Evolutionary conservation across 768 basidiomycete genomes (phyloP).

Genomic region (Suillus cothurnatus): DNA sequence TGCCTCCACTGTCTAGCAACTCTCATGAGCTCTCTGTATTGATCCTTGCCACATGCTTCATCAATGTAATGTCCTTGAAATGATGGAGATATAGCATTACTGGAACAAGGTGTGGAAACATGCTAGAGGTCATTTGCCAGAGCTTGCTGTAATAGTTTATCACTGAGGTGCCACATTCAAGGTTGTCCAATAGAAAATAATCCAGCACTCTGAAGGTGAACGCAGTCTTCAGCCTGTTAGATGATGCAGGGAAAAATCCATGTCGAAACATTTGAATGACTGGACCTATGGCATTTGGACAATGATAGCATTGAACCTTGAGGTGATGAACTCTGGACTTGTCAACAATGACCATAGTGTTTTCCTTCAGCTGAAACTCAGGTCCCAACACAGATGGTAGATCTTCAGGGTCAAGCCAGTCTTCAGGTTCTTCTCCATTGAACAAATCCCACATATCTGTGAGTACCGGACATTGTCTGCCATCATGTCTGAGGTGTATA

Average conservation of each 20-base stretch:
- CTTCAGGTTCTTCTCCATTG: no score
- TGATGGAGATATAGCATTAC: neutral
- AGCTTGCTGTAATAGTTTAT: conserved; percentile 7
- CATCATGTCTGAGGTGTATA: neutral
- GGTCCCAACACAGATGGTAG: no score
- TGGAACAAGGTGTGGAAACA: neutral
- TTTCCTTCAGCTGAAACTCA: no score
- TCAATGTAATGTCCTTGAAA: neutral
- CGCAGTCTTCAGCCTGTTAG: neutral
- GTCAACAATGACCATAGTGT: no score
- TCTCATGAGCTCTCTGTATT: no score
- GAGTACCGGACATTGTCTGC: no score
- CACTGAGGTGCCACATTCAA: neutral
- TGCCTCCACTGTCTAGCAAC: no score
- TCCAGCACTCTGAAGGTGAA: neutral
- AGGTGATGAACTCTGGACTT: neutral
- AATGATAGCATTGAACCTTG: neutral
- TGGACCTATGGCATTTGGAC: neutral
- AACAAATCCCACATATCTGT: no score
- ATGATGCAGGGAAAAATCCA: neutral
- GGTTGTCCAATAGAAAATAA: conserved; percentile 6
- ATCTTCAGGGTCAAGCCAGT: no score
- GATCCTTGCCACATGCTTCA: neutral
- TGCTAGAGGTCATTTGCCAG: neutral
- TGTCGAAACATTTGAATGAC: neutral